Percentiles rank a stretch among this genome's conserved stretches.
These are phyloP conservation scores for Corymbia citriodora DNA, from an alignment of 441 rosid species.

Conservation along the genomic window DNA sequence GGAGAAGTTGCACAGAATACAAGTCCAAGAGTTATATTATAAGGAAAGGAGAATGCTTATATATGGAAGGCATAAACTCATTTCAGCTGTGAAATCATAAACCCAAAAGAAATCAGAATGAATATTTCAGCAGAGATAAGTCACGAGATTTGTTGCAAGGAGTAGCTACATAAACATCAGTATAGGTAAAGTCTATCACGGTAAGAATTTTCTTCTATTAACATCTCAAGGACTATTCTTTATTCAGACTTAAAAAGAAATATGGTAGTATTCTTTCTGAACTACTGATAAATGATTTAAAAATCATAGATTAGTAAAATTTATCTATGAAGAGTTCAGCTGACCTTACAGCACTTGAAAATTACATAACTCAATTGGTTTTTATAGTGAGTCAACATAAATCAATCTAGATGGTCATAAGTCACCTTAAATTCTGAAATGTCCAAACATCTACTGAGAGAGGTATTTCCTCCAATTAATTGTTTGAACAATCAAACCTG, in stretches of 20 bases:
- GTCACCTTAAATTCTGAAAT: constrained; percentile 82
- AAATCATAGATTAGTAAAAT: background rate
- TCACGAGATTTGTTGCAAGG: background rate
- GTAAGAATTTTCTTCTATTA: background rate
- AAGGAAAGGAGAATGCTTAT: background rate
- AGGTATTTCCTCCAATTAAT: constrained; percentile 76
- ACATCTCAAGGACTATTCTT: background rate
- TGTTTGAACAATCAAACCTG: constrained; percentile 86
- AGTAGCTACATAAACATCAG: background rate
- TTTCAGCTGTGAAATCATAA: background rate
- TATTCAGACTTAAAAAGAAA: background rate
- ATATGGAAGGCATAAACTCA: background rate
- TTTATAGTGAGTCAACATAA: background rate
- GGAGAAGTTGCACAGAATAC: background rate
- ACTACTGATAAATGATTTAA: background rate
- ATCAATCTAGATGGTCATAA: background rate
- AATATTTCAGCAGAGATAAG: background rate
- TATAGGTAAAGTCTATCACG: background rate
- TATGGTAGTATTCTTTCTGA: background rate
- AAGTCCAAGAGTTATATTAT: background rate
- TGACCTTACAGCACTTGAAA: background rate
- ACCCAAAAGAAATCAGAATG: background rate
- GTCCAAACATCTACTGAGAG: constrained; percentile 67
- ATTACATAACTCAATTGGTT: background rate
- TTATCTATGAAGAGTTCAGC: background rate